Evolutionary conservation across 2,329 filamentous ascomycete genomes (phyloP).

Genomic region (Sclerotinia subarctica): DNA sequence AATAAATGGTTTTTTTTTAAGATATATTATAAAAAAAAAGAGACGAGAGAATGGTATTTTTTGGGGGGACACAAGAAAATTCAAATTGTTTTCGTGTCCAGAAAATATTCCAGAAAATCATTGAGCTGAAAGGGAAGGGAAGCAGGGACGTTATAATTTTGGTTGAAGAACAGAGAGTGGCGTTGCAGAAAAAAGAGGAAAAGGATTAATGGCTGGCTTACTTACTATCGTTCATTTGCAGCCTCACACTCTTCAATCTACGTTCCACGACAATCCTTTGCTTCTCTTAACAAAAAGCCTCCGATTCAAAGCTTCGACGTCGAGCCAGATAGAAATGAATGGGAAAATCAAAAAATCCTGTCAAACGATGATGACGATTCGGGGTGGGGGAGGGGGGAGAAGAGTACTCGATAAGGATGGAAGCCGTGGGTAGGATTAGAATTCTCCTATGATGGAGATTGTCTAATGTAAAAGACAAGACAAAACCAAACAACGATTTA

Average conservation of each 20-base stretch:
- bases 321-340: background rate
- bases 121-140: background rate
- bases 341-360: too few relatives aligned
- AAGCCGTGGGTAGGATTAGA: background rate
- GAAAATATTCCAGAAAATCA: background rate
- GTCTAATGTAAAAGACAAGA: background rate
- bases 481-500: background rate
- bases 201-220: slow-evolving; percentile 3
- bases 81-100: background rate
- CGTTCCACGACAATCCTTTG: slow-evolving; percentile 10
- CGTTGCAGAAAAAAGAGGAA: background rate
- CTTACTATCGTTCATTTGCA: slow-evolving; percentile 37
- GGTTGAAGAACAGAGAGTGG: background rate
- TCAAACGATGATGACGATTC: background rate
- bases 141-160: slow-evolving; percentile 12
- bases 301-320: background rate
- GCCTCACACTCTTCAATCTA: slow-evolving; percentile 10
- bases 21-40: background rate
- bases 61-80: too few relatives aligned
- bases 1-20: background rate
- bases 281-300: background rate
- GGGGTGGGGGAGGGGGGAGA: too few relatives aligned
- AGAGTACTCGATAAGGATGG: too few relatives aligned
- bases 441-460: background rate
- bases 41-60: background rate